phyloP scores from a whole-genome alignment of 2,329 filamentous ascomycete species.

The Diaporthe sp. region DNA sequence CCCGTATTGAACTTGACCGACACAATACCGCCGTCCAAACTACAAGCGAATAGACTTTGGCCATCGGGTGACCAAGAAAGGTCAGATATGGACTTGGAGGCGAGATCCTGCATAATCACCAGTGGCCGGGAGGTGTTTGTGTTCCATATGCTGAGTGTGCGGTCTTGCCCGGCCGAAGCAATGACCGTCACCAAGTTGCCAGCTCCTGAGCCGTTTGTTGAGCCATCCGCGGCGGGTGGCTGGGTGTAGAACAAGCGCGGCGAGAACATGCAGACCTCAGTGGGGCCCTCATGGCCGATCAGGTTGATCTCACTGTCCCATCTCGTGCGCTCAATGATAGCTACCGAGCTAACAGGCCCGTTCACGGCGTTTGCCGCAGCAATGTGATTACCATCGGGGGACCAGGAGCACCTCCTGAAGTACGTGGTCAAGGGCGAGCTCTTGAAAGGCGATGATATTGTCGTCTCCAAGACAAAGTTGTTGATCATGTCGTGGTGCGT shows the following conservation, averaged over 20 bases:
- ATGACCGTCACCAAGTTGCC: constrained; percentile 84
- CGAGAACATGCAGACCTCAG: constrained; percentile 97
- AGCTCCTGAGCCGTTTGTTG: constrained; percentile 58
- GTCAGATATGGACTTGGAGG: constrained; percentile 92
- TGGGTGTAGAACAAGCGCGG: constrained; percentile 85
- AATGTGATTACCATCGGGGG: constrained; percentile 95
- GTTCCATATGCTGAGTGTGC: constrained; percentile 96
- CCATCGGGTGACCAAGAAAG: constrained; percentile 95
- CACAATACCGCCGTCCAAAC: constrained; percentile 89
- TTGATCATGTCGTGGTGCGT: constrained; percentile 95
- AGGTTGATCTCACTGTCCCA: constrained; percentile 99
- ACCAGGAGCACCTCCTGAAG: constrained; percentile 97
- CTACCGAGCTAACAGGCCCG: constrained; percentile 95
- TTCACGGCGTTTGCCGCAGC: constrained; percentile 97
- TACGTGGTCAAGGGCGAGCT: constrained; percentile 96
- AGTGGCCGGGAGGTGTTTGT: constrained; percentile 93
- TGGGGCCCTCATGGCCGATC: constrained; percentile 96
- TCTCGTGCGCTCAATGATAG: constrained; percentile 89
- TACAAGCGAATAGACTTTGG: constrained; percentile 84
- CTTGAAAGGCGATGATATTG: constrained; percentile 86
- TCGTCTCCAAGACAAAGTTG: constrained; percentile 96
- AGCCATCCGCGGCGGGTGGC: constrained; percentile 67
- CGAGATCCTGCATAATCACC: constrained; percentile 88
- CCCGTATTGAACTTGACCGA: constrained; percentile 84
- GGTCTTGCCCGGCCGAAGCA: constrained; percentile 96